Evolutionary conservation across 23 red algal species (phyloP), one percentile per base, ranked within the genome.

Genomic region (Gracilaria caudata): DNA sequence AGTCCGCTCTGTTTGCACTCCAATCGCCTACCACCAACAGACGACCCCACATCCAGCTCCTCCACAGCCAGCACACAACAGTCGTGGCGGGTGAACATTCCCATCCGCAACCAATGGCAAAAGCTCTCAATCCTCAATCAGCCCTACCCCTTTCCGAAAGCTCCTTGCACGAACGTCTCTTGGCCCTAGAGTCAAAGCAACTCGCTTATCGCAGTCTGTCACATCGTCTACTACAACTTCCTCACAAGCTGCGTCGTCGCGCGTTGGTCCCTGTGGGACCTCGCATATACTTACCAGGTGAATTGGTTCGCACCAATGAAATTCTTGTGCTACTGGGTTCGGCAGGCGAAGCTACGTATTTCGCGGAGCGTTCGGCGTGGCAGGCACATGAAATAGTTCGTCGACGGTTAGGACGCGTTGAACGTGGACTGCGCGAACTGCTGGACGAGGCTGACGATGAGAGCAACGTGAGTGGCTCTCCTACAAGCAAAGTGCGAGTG

Each of bases 371-470:
- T 28, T 87, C 83, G 23, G 83, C 83, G 7, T 77, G 51, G 29
- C 83, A 87, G 51, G 83, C 83, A n/a, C 70, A 63, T 17, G 72
- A 68, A 19, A 87, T 87, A 26, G 83, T 87, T 20, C 68, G 65
- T 24, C 65, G 70, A 8, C 6, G 83, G 32, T 38, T 87, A 10
- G 83, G 65, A n/a, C 16, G 65, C 19, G 65, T 71, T 41, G 65
- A 71, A 39, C 65, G 65, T 41, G 65, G 65, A 7, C 40, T 71
- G 37, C 34, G 34, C 10, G 65, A 71, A 19, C 33, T 71, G 65
- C 26, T 71, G 65, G 65, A 71, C 20, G 74, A 79, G 4, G 23
- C 17, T 19, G 30, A 36, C 33, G 26, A 9, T 23, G 74, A 53
- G 17, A 7, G 12, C 45, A 53, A 46, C 29, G 30, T 36, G 13